These are phyloP conservation scores for Gentiana macrophylla DNA, from an alignment of 257 asterid species.

Conservation along the genomic window DNA sequence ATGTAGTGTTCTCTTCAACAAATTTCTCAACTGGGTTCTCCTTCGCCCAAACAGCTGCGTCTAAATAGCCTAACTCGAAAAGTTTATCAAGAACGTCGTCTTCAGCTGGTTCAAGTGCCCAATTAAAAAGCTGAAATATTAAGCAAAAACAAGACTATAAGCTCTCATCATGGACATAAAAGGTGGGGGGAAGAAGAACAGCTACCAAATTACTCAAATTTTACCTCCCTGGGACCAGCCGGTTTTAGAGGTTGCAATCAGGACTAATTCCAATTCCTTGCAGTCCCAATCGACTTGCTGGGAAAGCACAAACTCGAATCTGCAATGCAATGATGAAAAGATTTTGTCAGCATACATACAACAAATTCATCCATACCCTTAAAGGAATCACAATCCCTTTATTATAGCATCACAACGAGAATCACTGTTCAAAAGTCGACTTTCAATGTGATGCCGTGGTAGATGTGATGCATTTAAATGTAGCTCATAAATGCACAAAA, in stretches of 20 bases:
- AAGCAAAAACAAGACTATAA: neutral
- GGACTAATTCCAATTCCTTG: slow-evolving; percentile 92
- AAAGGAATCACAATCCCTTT: too few species aligned
- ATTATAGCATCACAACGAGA: too few species aligned
- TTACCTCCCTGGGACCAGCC: slow-evolving; percentile 82
- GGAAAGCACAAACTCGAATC: slow-evolving; percentile 95
- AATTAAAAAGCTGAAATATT: slow-evolving; percentile 57
- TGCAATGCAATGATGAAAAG: slow-evolving; percentile 12
- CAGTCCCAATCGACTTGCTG: slow-evolving; percentile 59
- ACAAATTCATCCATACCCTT: too few species aligned
- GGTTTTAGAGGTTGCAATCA: slow-evolving; percentile 77
- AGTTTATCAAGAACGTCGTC: slow-evolving; percentile 72
- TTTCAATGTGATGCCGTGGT: too few species aligned
- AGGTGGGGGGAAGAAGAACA: neutral
- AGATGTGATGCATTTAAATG: too few species aligned
- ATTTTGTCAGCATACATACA: too few species aligned
- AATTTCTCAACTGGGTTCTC: slow-evolving; percentile 55
- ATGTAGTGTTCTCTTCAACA: slow-evolving; percentile 36
- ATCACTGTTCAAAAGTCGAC: too few species aligned
- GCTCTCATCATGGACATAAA: neutral
- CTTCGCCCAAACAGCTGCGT: slow-evolving; percentile 79
- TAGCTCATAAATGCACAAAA: too few species aligned
- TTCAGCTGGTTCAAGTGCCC: slow-evolving; percentile 98
- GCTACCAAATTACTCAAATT: neutral
- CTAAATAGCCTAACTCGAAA: slow-evolving; percentile 67